These are phyloP conservation scores for Fremontodendron californicum DNA, from an alignment of 345 rosid genomes.

Conservation along the genomic window DNA sequence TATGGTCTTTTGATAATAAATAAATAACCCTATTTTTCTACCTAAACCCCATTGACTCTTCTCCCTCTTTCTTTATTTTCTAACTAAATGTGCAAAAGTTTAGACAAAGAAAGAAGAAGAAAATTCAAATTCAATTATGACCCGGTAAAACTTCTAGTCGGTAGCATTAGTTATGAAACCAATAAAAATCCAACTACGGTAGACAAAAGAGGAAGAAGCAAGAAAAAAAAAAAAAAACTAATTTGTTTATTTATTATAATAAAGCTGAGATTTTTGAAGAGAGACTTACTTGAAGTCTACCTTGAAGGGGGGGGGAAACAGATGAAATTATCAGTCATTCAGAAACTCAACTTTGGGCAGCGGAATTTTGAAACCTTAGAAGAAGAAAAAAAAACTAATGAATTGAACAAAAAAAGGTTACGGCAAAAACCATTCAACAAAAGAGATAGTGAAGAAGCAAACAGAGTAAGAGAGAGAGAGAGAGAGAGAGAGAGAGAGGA, in stretches of 20 bases:
- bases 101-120: slow-evolving; percentile 24
- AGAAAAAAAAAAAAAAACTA: background rate
- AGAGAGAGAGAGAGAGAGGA: too few species aligned
- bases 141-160: slow-evolving; percentile 34
- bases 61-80: slow-evolving; percentile 7
- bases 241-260: background rate
- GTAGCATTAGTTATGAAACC: background rate
- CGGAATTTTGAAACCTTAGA: background rate
- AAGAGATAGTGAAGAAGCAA: background rate
- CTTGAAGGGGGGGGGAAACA: background rate
- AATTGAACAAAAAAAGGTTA: background rate
- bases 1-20: slow-evolving; percentile 24
- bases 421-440: slow-evolving; percentile 13
- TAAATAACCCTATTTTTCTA: slow-evolving; percentile 12
- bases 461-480: too few species aligned
- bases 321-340: background rate
- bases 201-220: slow-evolving; percentile 11
- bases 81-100: background rate
- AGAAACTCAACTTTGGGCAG: background rate
- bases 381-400: background rate
- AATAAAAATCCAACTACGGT: slow-evolving; percentile 6
- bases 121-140: slow-evolving; percentile 48
- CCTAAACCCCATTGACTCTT: slow-evolving; percentile 41
- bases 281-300: slow-evolving; percentile 20
- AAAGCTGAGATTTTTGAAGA: slow-evolving; percentile 17